Base-by-base conservation (phyloP, 306 rosid genomes). In the Vigna unguiculata region DNA sequence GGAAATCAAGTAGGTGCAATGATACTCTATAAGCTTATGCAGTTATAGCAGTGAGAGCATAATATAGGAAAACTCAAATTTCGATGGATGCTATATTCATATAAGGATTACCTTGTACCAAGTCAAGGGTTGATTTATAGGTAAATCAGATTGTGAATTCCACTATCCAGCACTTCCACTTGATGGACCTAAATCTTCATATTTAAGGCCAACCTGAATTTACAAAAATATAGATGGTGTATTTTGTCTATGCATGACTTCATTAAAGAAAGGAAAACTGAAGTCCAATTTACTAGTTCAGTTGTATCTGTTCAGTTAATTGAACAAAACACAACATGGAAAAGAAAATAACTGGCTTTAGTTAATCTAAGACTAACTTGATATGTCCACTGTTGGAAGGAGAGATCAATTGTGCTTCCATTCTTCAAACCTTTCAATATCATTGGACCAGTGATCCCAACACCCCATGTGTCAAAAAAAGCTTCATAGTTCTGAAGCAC, bases 391-490 rank as follows among this genome's bases (percentile, higher is more conserved):
- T 52, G 71, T 68, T 53, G 83, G 53, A 92, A 95, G 8, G 98
- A 90, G 74, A 95, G 93, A 85, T 92, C 96, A 25, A 82, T 5
- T 49, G 80, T 74, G 78, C 83, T 77, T 12, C 93, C 96, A 81
- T 83, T 81, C 58, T 81, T 81, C 77, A 84, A 80, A 72, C 85
- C 86, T 82, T 81, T 88, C 74, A 95, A 86, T 85, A 48, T 82
- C 13, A 92, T 93, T 2, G 98, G 96, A 77, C 98, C 98, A 38
- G 95, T 95, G 74, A 95, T 88, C 69, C 98, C 98, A 0, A 97
- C 98, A 41, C 96, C 92, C 68, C 2, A 41, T 77, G 60, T 51
- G 78, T 94, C 97, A 74, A 53, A 90, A 54, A 92, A 95, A 4
- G 95, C 84, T 85, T 97, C 98, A 79, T 83, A 90, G 71, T 92